Conservation (phyloP, 2,329 filamentous ascomycete genomes). For the Sarocladiaceae sp. region DNA sequence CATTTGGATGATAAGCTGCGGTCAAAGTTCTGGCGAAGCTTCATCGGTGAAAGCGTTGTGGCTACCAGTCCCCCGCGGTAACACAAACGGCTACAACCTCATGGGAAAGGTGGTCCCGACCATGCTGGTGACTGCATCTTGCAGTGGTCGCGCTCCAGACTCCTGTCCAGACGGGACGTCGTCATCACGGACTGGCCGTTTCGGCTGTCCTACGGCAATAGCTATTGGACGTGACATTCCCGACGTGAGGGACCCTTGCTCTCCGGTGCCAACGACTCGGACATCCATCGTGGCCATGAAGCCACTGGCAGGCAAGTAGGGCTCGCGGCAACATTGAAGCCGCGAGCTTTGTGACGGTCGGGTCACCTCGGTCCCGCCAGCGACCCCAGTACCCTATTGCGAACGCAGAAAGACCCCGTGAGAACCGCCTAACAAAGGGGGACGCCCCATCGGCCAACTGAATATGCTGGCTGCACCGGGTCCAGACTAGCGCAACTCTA, state of each 20-base stretch:
- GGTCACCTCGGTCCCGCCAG: background rate
- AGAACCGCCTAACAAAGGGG: background rate
- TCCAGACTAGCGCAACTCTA: slow-evolving; percentile 6
- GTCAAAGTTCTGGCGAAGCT: background rate
- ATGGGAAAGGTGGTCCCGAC: background rate
- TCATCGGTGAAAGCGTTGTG: background rate
- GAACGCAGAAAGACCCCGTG: background rate
- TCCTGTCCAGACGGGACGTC: background rate
- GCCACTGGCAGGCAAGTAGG: background rate
- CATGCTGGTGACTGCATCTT: too few relatives aligned
- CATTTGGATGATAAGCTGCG: background rate
- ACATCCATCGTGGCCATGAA: background rate
- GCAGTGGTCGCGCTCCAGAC: background rate
- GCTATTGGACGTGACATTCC: background rate
- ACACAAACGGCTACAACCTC: background rate
- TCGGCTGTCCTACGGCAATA: background rate
- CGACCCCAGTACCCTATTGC: background rate
- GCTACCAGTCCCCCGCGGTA: background rate
- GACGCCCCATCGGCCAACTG: background rate
- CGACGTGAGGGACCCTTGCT: background rate
- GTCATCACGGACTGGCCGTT: background rate
- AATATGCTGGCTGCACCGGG: background rate
- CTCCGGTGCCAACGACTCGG: background rate
- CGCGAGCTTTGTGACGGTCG: slow-evolving; percentile 1
- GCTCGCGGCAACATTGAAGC: background rate